Evolutionary conservation across 805 yeast genomes (phyloP).

Genomic region (Metschnikowia santaceciliae): DNA sequence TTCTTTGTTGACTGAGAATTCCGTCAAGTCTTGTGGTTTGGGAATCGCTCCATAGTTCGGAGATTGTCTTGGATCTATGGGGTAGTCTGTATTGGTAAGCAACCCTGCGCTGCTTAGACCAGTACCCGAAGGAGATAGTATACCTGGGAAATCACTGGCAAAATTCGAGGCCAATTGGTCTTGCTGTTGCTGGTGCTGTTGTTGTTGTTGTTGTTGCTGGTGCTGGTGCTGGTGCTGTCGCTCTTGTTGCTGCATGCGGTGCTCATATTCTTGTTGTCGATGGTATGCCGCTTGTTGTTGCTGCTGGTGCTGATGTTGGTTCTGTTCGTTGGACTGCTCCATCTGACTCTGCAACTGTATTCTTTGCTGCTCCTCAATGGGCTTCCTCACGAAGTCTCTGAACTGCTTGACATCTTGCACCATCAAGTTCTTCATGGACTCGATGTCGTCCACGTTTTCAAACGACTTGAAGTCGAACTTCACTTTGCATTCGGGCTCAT

Average conservation of each 20-base stretch:
- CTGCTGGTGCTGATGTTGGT: conserved; percentile 16
- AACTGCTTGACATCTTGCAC: conserved; percentile 74
- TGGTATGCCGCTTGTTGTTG: conserved; percentile 15
- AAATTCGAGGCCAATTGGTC: conserved; percentile 1
- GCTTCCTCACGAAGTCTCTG: conserved; percentile 77
- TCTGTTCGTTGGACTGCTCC: conserved; percentile 23
- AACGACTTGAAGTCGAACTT: conserved; percentile 81
- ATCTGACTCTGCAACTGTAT: conserved; percentile 36
- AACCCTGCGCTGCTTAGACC: conserved; percentile 20
- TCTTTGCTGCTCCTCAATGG: conserved; percentile 52
- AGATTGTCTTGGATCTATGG: conserved; percentile 21
- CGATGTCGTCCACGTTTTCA: conserved; percentile 76
- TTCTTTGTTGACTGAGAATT: conserved; percentile 25
- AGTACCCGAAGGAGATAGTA: conserved; percentile 11
- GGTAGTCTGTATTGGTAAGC: conserved; percentile 5
- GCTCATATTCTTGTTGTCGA: conserved; percentile 10
- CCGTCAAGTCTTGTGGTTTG: conserved; percentile 43
- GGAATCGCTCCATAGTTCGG: conserved; percentile 37
- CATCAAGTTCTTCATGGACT: conserved; percentile 69
- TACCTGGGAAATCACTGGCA: conserved; percentile 11
- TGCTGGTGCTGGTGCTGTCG: conserved; percentile 20
- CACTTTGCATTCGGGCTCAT: conserved; percentile 78
- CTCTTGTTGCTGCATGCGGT: conserved; percentile 14
- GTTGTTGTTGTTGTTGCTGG: conserved; percentile 12
- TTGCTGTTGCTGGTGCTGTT: conserved; percentile 6